phyloP scores from a whole-genome alignment of 257 asterid species.

The Solanum chiquidenum region DNA sequence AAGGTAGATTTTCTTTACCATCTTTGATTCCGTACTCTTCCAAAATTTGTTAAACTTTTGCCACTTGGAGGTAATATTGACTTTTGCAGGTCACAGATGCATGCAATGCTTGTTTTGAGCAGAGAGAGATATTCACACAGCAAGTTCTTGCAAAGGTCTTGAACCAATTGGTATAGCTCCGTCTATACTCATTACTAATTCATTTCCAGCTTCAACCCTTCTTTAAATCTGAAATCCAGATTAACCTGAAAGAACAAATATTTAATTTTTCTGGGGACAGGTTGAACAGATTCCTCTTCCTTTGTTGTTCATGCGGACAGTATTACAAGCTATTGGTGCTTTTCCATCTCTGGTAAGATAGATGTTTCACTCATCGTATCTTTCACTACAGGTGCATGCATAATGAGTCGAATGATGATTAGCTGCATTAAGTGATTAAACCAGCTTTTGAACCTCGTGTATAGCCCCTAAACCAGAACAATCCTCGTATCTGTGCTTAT shows the following conservation, averaged over 20 bases:
- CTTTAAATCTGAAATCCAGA: not conserved
- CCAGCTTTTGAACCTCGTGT: not conserved
- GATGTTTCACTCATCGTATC: not conserved
- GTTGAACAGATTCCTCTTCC: slow-evolving; percentile 98
- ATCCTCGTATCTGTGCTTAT: not conserved
- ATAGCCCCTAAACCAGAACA: not conserved
- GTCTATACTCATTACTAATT: not conserved
- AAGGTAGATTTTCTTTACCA: slow-evolving; percentile 38
- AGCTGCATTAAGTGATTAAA: not conserved
- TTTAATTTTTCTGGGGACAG: slow-evolving; percentile 40
- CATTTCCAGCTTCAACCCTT: not conserved
- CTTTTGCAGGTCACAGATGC: slow-evolving; percentile 87
- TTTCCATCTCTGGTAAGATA: slow-evolving; percentile 84
- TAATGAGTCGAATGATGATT: not conserved
- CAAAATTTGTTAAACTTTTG: slow-evolving; percentile 2
- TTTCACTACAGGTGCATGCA: not conserved
- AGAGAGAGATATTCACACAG: slow-evolving; percentile 72
- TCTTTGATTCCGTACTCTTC: not conserved
- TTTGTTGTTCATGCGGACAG: slow-evolving; percentile 92
- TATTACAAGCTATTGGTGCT: slow-evolving; percentile 91
- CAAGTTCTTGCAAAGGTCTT: slow-evolving; percentile 93
- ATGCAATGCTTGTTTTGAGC: slow-evolving; percentile 96
- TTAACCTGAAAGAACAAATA: not conserved
- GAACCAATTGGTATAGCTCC: slow-evolving; percentile 79
- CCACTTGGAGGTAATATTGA: slow-evolving; percentile 7